Conservation (phyloP, 129 eudicot species). For the Apium graveolens region DNA sequence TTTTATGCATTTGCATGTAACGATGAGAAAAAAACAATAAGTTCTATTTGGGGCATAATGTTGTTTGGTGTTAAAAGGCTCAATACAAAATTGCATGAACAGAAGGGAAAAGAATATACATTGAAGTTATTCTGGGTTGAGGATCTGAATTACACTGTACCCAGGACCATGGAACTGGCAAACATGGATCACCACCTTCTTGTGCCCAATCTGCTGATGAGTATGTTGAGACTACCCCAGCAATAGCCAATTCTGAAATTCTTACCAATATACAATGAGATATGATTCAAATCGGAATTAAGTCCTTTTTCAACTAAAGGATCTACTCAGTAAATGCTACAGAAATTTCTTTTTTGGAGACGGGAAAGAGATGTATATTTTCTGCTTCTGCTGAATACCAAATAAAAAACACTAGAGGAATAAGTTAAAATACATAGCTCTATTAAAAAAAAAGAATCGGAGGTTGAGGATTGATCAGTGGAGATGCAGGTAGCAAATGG, state of each 20-base stretch:
- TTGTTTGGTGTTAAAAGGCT: neutral
- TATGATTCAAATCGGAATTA: neutral
- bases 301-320: neutral
- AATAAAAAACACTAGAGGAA: neutral
- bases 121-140: conserved; percentile 56
- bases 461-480: neutral
- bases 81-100: neutral
- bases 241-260: conserved; percentile 45
- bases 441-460: neutral
- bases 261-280: conserved; percentile 10
- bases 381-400: neutral
- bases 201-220: conserved; percentile 66
- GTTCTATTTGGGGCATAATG: neutral
- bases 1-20: neutral
- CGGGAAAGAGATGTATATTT: neutral
- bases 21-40: neutral
- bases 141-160: conserved; percentile 71
- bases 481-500: neutral
- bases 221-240: conserved; percentile 49
- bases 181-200: conserved; percentile 98
- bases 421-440: neutral
- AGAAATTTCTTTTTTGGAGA: neutral
- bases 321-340: neutral
- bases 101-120: conserved; percentile 31
- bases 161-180: conserved; percentile 97